These are phyloP conservation scores for Tetracentron sinense DNA, from an alignment of 164 flowering plant genomes.

Conservation along the genomic window DNA sequence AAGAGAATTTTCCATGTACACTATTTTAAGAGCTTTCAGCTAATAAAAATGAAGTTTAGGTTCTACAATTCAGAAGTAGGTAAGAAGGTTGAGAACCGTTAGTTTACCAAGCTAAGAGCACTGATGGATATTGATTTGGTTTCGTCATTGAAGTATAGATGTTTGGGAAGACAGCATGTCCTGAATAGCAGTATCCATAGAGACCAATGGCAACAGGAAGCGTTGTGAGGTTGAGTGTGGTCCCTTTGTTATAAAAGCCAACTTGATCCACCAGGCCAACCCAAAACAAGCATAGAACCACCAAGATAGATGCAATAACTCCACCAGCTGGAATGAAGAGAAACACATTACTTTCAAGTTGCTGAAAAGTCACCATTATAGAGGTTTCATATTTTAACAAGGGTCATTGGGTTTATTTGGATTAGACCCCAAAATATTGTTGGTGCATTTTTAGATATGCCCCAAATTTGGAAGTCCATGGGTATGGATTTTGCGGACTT, in stretches of 20 bases:
- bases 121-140: conserved; percentile 63
- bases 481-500: too few species aligned
- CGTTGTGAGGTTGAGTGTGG: conserved; percentile 53
- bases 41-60: too few species aligned
- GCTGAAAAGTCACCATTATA: background rate
- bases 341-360: background rate
- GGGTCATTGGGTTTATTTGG: too few species aligned
- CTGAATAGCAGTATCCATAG: conserved; percentile 92
- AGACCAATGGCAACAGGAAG: conserved; percentile 96
- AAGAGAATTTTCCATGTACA: too few species aligned
- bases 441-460: too few species aligned
- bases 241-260: conserved; percentile 51
- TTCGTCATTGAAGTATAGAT: conserved; percentile 89
- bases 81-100: background rate
- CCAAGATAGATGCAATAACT: conserved; percentile 78
- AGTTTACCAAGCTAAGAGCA: conserved; percentile 64
- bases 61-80: background rate
- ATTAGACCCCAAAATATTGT: too few species aligned
- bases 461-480: background rate
- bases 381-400: too few species aligned
- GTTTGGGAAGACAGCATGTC: conserved; percentile 98
- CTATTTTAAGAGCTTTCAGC: too few species aligned
- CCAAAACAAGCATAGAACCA: conserved; percentile 84
- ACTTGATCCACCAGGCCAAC: conserved; percentile 77
- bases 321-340: conserved; percentile 71